These are phyloP conservation scores for Ophiocordyceps camponoti-rufipedis DNA, from an alignment of 2,329 filamentous ascomycete species.

Conservation along the genomic window DNA sequence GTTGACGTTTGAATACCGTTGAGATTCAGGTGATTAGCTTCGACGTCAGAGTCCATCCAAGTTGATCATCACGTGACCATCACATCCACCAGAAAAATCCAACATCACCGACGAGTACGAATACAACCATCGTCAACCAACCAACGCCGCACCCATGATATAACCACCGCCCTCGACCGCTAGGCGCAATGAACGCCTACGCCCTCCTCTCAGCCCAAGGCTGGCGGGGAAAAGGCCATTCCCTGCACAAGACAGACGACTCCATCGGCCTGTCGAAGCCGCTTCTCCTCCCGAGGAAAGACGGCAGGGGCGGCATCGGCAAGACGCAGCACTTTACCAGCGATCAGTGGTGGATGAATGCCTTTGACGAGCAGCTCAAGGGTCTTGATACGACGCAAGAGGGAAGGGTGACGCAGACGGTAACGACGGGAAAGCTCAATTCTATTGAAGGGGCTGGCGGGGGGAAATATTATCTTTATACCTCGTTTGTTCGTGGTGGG, in stretches of 20 bases:
- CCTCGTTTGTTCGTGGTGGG: conserved; percentile 71
- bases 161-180: background rate
- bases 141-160: background rate
- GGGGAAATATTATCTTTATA: conserved; percentile 51
- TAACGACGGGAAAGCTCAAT: conserved; percentile 34
- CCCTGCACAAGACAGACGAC: conserved; percentile 59
- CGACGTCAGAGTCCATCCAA: too few species aligned
- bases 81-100: too few species aligned
- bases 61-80: too few species aligned
- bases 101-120: too few species aligned
- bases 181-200: conserved; percentile 59
- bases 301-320: conserved; percentile 65
- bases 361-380: conserved; percentile 80
- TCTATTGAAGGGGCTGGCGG: conserved; percentile 33
- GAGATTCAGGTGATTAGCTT: too few species aligned
- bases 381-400: conserved; percentile 48
- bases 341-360: conserved; percentile 95
- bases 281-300: conserved; percentile 65
- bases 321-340: conserved; percentile 48
- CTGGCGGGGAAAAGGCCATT: conserved; percentile 79
- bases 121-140: too few species aligned
- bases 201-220: conserved; percentile 71
- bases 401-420: conserved; percentile 36
- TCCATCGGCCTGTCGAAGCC: conserved; percentile 65
- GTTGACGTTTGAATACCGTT: too few species aligned